Conservation (phyloP, 169 alveolate genomes). For the Cryptosporidium muris region DNA sequence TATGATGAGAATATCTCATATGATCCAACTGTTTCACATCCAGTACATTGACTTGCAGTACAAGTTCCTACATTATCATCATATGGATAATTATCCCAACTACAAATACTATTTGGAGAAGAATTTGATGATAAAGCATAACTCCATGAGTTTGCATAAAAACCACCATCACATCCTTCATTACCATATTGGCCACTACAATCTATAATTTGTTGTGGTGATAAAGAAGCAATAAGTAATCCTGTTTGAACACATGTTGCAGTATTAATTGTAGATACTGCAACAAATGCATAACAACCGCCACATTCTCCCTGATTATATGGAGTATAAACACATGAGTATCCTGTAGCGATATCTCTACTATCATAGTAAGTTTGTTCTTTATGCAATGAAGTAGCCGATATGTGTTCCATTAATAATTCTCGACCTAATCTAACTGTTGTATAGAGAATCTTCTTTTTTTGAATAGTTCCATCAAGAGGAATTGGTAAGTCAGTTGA, state of each 20-base stretch:
- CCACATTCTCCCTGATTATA: constrained; percentile 60
- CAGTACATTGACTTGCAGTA: constrained; percentile 4
- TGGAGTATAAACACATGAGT: constrained; percentile 56
- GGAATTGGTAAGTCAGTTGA: too few relatives aligned
- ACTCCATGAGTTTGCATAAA: constrained; percentile 62
- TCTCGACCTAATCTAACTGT: too few relatives aligned
- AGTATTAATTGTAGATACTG: constrained; percentile 23
- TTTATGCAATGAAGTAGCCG: not conserved
- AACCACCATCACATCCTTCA: constrained; percentile 69
- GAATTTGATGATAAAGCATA: constrained; percentile 21
- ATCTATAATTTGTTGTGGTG: constrained; percentile 70
- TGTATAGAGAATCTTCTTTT: too few relatives aligned
- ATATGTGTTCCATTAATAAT: too few relatives aligned
- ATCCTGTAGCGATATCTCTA: constrained; percentile 22
- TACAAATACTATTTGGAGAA: constrained; percentile 29
- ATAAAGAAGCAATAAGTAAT: constrained; percentile 14
- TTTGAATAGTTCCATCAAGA: too few relatives aligned
- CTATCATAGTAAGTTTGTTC: constrained; percentile 6
- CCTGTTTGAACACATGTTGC: constrained; percentile 39
- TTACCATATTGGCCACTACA: constrained; percentile 41
- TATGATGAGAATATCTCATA: constrained; percentile 37
- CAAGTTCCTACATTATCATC: constrained; percentile 4
- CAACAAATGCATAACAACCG: constrained; percentile 67
- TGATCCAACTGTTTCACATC: constrained; percentile 19
- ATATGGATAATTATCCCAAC: constrained; percentile 67